These are phyloP conservation scores for Lentinus brumalis DNA, from an alignment of 768 basidiomycete species.

Conservation along the genomic window DNA sequence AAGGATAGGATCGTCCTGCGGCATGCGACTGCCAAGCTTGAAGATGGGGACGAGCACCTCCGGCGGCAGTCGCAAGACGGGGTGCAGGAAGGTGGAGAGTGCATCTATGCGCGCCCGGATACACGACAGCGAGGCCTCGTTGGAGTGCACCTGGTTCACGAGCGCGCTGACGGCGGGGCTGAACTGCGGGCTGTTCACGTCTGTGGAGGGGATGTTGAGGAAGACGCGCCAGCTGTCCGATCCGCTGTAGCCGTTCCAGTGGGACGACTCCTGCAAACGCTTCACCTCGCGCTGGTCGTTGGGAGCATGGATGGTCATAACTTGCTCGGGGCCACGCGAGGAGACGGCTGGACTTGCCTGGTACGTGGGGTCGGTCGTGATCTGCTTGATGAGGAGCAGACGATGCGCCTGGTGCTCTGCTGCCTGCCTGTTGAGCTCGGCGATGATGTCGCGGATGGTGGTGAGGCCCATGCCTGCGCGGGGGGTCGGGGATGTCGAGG, in stretches of 20 bases:
- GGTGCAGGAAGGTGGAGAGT: conserved; percentile 24
- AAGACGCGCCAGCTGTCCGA: conserved; percentile 19
- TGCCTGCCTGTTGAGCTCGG: conserved; percentile 23
- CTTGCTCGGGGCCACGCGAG: neutral
- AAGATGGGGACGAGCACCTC: conserved; percentile 26
- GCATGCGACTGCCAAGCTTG: conserved; percentile 19
- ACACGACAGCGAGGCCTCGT: conserved; percentile 23
- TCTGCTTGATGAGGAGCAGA: conserved; percentile 20
- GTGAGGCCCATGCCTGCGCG: conserved; percentile 6
- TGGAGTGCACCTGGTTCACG: conserved; percentile 20
- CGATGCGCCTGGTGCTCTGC: conserved; percentile 20
- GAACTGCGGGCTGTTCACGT: conserved; percentile 10
- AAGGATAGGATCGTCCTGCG: conserved; percentile 13
- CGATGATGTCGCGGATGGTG: conserved; percentile 25
- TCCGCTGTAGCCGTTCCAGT: conserved; percentile 10
- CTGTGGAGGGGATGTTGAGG: conserved; percentile 8
- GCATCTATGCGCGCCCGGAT: conserved; percentile 25
- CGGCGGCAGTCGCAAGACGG: conserved; percentile 23
- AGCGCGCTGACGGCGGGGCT: conserved; percentile 16
- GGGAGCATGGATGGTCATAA: neutral
- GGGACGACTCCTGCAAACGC: conserved; percentile 10
- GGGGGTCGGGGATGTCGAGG: neutral
- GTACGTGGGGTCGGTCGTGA: conserved; percentile 23
- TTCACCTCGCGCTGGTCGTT: conserved; percentile 9
- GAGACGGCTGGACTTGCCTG: conserved; percentile 11